Percentiles rank a stretch among this genome's conserved stretches.
These are phyloP conservation scores for Caloboletus inedulis DNA, from an alignment of 1,284 basidiomycete genomes.

Conservation along the genomic window DNA sequence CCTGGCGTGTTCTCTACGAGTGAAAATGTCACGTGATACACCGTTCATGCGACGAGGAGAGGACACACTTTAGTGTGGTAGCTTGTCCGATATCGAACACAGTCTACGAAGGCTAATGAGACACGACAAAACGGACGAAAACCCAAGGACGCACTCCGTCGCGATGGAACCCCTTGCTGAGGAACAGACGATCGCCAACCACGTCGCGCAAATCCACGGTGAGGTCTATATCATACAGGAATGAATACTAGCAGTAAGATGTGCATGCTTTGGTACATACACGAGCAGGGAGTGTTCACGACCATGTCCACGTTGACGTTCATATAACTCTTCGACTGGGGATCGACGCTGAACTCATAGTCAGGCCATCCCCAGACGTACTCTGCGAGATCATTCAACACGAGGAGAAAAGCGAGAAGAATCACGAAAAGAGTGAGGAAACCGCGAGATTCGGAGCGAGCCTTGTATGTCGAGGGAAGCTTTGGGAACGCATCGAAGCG, in stretches of 20 bases:
- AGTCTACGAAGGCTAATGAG: slow-evolving; percentile 46
- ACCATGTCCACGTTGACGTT: slow-evolving; percentile 88
- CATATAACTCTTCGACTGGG: slow-evolving; percentile 58
- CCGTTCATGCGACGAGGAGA: not conserved
- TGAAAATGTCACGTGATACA: not conserved
- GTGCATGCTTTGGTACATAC: slow-evolving; percentile 48
- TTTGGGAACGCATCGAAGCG: slow-evolving; percentile 88
- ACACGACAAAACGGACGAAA: not conserved
- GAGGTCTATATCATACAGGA: slow-evolving; percentile 50
- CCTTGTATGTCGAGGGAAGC: slow-evolving; percentile 83
- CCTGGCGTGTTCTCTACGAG: slow-evolving; percentile 54
- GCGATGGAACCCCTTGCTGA: slow-evolving; percentile 80
- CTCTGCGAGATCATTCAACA: slow-evolving; percentile 86
- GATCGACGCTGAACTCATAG: slow-evolving; percentile 82
- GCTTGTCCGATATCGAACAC: slow-evolving; percentile 85
- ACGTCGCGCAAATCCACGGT: slow-evolving; percentile 90
- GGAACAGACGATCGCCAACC: slow-evolving; percentile 85
- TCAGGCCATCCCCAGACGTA: slow-evolving; percentile 91
- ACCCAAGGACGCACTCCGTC: slow-evolving; percentile 64
- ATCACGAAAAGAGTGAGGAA: slow-evolving; percentile 82
- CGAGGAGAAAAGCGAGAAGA: slow-evolving; percentile 67
- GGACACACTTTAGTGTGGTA: slow-evolving; percentile 58
- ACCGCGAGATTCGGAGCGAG: slow-evolving; percentile 83
- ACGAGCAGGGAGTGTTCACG: slow-evolving; percentile 89
- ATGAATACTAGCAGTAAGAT: not conserved